These are phyloP conservation scores for Monilinia fructicola DNA, from an alignment of 2,329 filamentous ascomycete genomes.

Conservation along the genomic window DNA sequence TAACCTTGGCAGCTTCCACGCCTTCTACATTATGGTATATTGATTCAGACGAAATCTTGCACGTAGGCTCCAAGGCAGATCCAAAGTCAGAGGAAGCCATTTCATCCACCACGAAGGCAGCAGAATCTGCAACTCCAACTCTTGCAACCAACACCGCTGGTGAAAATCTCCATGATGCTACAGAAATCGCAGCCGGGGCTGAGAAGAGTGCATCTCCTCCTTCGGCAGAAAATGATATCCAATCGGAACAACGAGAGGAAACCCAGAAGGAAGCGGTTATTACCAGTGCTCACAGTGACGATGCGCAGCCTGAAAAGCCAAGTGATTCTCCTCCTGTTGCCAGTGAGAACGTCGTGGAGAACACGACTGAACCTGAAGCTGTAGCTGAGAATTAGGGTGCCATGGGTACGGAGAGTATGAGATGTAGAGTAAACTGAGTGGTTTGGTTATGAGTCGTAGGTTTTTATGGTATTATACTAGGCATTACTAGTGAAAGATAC, in stretches of 20 bases:
- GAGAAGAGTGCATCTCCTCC: slow-evolving; percentile 24
- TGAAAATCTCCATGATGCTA: slow-evolving; percentile 30
- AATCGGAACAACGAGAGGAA: slow-evolving; percentile 28
- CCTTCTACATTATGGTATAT: slow-evolving; percentile 46
- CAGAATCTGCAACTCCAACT: slow-evolving; percentile 30
- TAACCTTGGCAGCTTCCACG: slow-evolving; percentile 36
- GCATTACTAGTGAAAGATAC: neutral
- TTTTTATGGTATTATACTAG: slow-evolving; percentile 1
- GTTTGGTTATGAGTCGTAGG: neutral
- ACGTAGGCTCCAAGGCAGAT: slow-evolving; percentile 33
- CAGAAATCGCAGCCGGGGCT: slow-evolving; percentile 28
- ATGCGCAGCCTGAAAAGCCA: slow-evolving; percentile 26
- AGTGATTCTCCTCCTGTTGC: slow-evolving; percentile 28
- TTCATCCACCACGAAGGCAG: slow-evolving; percentile 26
- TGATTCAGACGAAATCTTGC: slow-evolving; percentile 43
- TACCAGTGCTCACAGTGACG: slow-evolving; percentile 20
- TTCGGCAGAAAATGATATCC: slow-evolving; percentile 27
- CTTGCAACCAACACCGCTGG: slow-evolving; percentile 36
- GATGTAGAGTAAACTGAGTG: neutral
- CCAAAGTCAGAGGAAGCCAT: slow-evolving; percentile 8
- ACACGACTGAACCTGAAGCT: slow-evolving; percentile 19
- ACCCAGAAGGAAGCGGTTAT: slow-evolving; percentile 24
- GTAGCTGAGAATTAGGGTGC: slow-evolving; percentile 29
- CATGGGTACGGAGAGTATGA: neutral
- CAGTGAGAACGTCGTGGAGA: slow-evolving; percentile 18